Evolutionary conservation across 768 basidiomycete species (phyloP).

Genomic region (Leucocoprinus birnbaumii): DNA sequence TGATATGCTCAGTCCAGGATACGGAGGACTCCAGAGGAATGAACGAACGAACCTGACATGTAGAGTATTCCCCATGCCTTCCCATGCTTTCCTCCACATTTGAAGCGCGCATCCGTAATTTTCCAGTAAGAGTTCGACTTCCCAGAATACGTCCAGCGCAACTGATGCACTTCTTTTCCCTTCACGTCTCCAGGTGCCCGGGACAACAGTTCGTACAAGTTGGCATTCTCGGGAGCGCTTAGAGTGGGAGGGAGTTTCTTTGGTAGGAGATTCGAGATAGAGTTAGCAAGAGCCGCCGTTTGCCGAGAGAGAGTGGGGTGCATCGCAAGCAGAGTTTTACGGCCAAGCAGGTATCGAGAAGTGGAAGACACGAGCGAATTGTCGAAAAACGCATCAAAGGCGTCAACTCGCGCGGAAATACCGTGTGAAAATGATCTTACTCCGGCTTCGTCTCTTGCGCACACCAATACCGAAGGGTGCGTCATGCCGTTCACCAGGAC

Average conservation of each 20-base stretch:
- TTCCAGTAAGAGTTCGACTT: conserved; percentile 72
- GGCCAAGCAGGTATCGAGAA: background rate
- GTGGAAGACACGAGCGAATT: background rate
- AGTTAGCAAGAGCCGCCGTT: conserved; percentile 25
- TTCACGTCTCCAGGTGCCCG: conserved; percentile 57
- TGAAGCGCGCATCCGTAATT: conserved; percentile 69
- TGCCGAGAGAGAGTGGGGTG: conserved; percentile 29
- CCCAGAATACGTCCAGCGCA: conserved; percentile 68
- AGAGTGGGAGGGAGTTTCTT: conserved; percentile 58
- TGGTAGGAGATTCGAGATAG: conserved; percentile 59
- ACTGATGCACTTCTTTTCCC: conserved; percentile 68
- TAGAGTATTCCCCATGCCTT: conserved; percentile 80
- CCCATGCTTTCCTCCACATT: conserved; percentile 71
- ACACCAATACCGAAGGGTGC: background rate
- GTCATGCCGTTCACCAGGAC: background rate
- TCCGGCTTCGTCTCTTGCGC: background rate
- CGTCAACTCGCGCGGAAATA: background rate
- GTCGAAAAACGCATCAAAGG: background rate
- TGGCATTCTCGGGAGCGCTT: conserved; percentile 46
- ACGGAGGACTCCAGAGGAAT: background rate
- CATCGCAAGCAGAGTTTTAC: conserved; percentile 27
- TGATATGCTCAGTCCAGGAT: conserved; percentile 2
- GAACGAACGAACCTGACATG: conserved; percentile 66
- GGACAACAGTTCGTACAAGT: conserved; percentile 71
- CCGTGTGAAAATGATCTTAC: conserved; percentile 7